These are phyloP conservation scores for Diddensiella transvaalensis DNA, from an alignment of 805 yeast species.

Conservation along the genomic window DNA sequence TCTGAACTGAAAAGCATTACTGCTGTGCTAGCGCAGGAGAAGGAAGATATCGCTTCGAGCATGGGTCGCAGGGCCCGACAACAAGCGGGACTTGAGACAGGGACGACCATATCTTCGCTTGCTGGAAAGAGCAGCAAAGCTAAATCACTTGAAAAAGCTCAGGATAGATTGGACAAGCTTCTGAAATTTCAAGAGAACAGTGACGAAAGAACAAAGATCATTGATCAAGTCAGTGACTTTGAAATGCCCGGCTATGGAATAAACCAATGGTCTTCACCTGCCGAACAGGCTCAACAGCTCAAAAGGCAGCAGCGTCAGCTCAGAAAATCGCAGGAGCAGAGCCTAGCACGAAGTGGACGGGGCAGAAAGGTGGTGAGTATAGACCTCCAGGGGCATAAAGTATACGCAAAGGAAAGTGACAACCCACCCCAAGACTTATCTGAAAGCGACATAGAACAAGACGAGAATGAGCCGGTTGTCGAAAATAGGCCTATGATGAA, in stretches of 20 bases:
- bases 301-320: conserved; percentile 78
- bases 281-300: conserved; percentile 82
- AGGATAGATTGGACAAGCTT: conserved; percentile 66
- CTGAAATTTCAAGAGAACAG: conserved; percentile 80
- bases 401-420: conserved; percentile 30
- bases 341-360: conserved; percentile 61
- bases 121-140: conserved; percentile 38
- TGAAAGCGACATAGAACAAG: conserved; percentile 22
- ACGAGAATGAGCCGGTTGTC: conserved; percentile 9
- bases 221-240: conserved; percentile 89
- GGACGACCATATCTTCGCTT: conserved; percentile 12
- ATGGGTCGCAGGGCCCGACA: conserved; percentile 36
- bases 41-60: conserved; percentile 36
- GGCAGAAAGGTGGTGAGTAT: conserved; percentile 74
- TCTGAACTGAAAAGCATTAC: conserved; percentile 57
- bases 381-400: conserved; percentile 78
- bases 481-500: background rate
- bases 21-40: conserved; percentile 58
- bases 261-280: conserved; percentile 76
- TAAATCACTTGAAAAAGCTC: conserved; percentile 64
- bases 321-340: conserved; percentile 58
- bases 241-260: conserved; percentile 55
- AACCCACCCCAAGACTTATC: conserved; percentile 11
- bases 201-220: conserved; percentile 84
- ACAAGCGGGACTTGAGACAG: conserved; percentile 36